Conservation (phyloP, 805 yeast genomes). For the Hanseniaspora guilliermondii region DNA sequence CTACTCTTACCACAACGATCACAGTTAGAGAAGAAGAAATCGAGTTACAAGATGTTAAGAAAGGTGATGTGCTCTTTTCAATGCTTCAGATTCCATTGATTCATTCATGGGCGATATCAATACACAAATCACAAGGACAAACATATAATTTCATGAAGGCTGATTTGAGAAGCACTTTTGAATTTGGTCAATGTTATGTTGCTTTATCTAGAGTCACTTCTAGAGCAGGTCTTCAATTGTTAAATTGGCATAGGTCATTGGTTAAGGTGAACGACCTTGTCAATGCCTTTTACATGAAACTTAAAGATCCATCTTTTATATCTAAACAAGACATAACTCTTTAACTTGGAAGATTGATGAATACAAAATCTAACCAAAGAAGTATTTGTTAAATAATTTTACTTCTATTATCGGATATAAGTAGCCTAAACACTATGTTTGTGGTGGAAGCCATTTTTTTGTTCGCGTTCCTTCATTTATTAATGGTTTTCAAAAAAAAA, state of each 20-base stretch:
- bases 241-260: slow-evolving; percentile 50
- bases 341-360: too few species aligned
- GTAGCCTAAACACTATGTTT: too few species aligned
- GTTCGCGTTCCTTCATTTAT: too few species aligned
- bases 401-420: too few species aligned
- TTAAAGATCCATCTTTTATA: slow-evolving; percentile 18
- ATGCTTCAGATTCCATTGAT: slow-evolving; percentile 75
- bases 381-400: too few species aligned
- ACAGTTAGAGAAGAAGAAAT: slow-evolving; percentile 72
- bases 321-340: too few species aligned
- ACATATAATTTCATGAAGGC: slow-evolving; percentile 66
- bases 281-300: slow-evolving; percentile 47
- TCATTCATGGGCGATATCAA: slow-evolving; percentile 89
- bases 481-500: too few species aligned
- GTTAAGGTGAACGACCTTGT: slow-evolving; percentile 69
- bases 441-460: too few species aligned
- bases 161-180: slow-evolving; percentile 65
- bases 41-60: slow-evolving; percentile 58
- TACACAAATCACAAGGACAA: slow-evolving; percentile 93
- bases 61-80: slow-evolving; percentile 52
- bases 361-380: too few species aligned
- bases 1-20: slow-evolving; percentile 62
- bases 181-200: slow-evolving; percentile 90
- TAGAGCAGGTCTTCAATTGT: slow-evolving; percentile 69
- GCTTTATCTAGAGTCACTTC: slow-evolving; percentile 84